Conservation (phyloP, 768 basidiomycete genomes). For the Tricholoma sp. region DNA sequence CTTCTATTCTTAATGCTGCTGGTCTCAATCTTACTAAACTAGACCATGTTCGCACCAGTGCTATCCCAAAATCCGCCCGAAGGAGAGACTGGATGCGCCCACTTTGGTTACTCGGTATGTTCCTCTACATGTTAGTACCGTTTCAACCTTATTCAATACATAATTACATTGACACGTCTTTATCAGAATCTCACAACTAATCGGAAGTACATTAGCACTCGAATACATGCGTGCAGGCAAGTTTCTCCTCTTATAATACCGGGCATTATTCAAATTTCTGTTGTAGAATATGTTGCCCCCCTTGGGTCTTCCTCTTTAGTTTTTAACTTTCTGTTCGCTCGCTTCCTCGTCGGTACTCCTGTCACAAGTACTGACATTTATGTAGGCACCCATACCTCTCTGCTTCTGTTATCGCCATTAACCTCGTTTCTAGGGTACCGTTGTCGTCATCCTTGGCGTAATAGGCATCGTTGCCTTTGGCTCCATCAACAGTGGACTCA, state of each 20-base stretch:
- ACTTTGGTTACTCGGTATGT: constrained; percentile 88
- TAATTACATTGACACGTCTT: constrained; percentile 5
- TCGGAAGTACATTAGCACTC: constrained; percentile 82
- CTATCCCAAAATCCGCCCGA: constrained; percentile 71
- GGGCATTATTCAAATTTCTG: constrained; percentile 4
- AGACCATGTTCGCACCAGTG: constrained; percentile 79
- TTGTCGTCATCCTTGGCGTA: constrained; percentile 78
- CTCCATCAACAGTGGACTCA: constrained; percentile 76
- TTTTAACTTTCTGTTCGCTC: constrained; percentile 95
- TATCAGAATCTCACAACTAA: constrained; percentile 71
- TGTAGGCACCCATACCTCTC: constrained; percentile 34
- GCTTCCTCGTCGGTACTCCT: constrained; percentile 80
- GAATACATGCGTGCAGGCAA: constrained; percentile 83
- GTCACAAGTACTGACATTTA: constrained; percentile 82
- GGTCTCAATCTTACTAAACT: constrained; percentile 95
- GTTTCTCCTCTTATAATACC: constrained; percentile 13
- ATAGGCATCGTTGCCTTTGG: constrained; percentile 87
- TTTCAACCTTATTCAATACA: neutral
- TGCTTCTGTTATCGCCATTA: neutral
- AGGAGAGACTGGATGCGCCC: constrained; percentile 77
- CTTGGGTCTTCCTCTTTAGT: constrained; percentile 90
- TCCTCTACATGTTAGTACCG: constrained; percentile 78
- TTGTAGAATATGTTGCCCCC: constrained; percentile 88
- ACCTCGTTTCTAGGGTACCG: constrained; percentile 54
- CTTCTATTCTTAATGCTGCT: constrained; percentile 83